A percentile compares a stretch with the other conserved stretches of the same genome.
These are phyloP conservation scores for Candida adriatica DNA, from an alignment of 805 yeast genomes.

Conservation along the genomic window DNA sequence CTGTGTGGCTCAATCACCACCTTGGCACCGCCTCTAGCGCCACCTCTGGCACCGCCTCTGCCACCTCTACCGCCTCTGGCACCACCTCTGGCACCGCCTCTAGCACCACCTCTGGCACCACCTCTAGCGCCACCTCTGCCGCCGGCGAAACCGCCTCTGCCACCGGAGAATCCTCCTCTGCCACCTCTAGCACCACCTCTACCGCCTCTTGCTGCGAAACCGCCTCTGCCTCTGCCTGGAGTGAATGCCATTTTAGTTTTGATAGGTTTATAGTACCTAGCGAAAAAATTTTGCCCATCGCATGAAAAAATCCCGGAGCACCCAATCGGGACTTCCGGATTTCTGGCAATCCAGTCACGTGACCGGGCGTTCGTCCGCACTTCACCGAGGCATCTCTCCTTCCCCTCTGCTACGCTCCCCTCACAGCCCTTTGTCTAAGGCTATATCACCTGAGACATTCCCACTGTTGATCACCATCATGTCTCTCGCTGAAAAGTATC, in stretches of 20 bases:
- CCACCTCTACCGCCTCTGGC: conserved; percentile 55
- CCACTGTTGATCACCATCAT: neutral
- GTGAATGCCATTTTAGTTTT: conserved; percentile 79
- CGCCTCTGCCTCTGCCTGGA: conserved; percentile 40
- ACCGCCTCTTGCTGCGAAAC: conserved; percentile 45
- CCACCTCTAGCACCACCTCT: conserved; percentile 44
- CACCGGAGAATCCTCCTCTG: conserved; percentile 47
- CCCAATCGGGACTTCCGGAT: no score
- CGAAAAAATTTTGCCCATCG: no score
- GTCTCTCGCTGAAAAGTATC: conserved; percentile 25
- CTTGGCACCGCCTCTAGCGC: conserved; percentile 89
- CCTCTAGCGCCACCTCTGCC: conserved; percentile 43
- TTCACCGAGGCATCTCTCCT: no score
- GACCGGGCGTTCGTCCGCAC: no score
- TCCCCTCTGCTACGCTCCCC: no score
- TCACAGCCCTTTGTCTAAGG: no score
- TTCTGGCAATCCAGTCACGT: no score
- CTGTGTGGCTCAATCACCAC: conserved; percentile 98
- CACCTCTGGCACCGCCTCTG: conserved; percentile 70
- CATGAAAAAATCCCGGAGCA: no score
- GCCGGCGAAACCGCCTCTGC: conserved; percentile 40
- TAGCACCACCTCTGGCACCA: conserved; percentile 38
- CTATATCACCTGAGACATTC: no score
- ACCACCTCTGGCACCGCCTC: conserved; percentile 47
- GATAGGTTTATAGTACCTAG: no score